Base-by-base conservation (phyloP, 2,329 filamentous ascomycete genomes). In the Aspergillus luchuensis region DNA sequence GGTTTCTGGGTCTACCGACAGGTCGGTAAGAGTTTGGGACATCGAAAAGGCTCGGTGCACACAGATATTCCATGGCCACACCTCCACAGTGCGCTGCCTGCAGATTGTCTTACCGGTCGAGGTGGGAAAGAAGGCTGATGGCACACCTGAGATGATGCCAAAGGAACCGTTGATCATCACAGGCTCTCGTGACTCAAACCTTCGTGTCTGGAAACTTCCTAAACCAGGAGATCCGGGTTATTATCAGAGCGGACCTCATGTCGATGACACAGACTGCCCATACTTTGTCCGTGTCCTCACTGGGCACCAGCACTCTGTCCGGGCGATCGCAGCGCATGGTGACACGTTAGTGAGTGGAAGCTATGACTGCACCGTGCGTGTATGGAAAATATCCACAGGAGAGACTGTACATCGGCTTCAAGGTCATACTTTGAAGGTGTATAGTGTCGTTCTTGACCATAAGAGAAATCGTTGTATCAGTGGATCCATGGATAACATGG, bases 21-120 rank as follows among this genome's bases (percentile, higher is more conserved):
- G 95, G 50, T 96, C 95, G 10, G 95, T 99, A n/a, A 88, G 95
- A n/a, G 94, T 99, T 0, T 99, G 95, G 95, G 94, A 99, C 73
- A 97, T 99, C 65, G 92, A 96, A 72, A 90, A 90, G 69, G 95
- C 93, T 0, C 86, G 91, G 49, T 97, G 94, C 76, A 94, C 93
- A 10, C 95, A 99, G 73, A 89, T 97, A 0, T 99, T 99, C 74
- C 93, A 97, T 72, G 96, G 95, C 0, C 95, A 99, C 73, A 99
- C 95, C 8, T 98, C 94, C 45, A 99, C 95, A 13, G 95, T 99
- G 3, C 89, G 95, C 65, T 99, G 95, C 72, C 81, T 99, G 62
- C 93, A 98, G 73, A 98, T 99, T 59, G 82, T 99, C 47, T 90
- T 96, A 84, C 92, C 95, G 0, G 89, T 89, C 1, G 85, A 92